Evolutionary conservation across 768 basidiomycete genomes (phyloP).

Genomic region (Calocybe gangraenosa): DNA sequence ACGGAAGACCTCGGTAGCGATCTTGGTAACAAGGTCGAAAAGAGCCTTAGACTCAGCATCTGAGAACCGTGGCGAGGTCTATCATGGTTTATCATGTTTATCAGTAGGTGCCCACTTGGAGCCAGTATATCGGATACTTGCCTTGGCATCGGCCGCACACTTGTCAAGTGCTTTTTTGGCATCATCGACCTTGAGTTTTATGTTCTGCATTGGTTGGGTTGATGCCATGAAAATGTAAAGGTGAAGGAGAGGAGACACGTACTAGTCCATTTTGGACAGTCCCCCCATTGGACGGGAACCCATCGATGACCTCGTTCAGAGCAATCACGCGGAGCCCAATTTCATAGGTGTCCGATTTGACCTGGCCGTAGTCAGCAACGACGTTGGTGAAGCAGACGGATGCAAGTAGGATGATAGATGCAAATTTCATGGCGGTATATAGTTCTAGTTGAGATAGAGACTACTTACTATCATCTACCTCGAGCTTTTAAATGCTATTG

Average conservation of each 20-base stretch:
- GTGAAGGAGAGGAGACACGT: background rate
- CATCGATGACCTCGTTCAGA: constrained; percentile 8
- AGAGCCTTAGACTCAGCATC: background rate
- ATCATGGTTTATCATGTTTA: too few relatives aligned
- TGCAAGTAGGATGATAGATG: constrained; percentile 1
- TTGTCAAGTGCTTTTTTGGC: constrained; percentile 17
- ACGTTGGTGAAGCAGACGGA: too few relatives aligned
- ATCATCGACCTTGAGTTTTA: constrained; percentile 23
- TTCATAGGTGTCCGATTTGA: constrained; percentile 7
- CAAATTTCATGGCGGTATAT: constrained; percentile 8
- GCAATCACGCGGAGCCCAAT: background rate
- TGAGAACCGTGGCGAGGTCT: background rate
- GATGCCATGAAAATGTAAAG: background rate
- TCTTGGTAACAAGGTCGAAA: background rate
- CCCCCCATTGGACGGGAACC: constrained; percentile 15
- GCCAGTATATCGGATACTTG: constrained; percentile 1
- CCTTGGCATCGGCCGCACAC: constrained; percentile 23
- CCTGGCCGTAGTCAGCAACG: background rate
- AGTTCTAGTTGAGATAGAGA: background rate
- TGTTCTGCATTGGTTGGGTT: background rate
- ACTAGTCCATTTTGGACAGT: constrained; percentile 24
- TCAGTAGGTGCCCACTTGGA: background rate
- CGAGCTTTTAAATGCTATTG: background rate
- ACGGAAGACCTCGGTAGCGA: background rate
- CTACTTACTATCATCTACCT: background rate